Percentiles rank a stretch among this genome's conserved stretches.
Evolutionary conservation across 2,329 filamentous ascomycete genomes (phyloP).

Genomic region (Neonectria faginata): DNA sequence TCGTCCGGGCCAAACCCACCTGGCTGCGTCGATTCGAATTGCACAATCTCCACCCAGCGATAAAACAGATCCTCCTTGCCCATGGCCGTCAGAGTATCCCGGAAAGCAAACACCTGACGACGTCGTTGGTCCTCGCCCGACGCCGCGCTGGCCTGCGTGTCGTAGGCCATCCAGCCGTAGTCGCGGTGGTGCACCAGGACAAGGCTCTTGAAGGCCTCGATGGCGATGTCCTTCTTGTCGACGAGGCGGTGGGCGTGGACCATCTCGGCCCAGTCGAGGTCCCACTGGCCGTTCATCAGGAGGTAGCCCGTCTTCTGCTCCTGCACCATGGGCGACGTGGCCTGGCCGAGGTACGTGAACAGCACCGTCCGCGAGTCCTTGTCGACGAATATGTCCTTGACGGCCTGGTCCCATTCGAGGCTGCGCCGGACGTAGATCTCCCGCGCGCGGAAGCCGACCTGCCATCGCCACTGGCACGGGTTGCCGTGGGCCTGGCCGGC

Average conservation of each 20-base stretch:
- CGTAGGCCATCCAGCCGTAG: slow-evolving; percentile 72
- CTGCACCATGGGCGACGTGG: slow-evolving; percentile 75
- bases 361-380: slow-evolving; percentile 67
- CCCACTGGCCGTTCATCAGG: slow-evolving; percentile 86
- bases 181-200: slow-evolving; percentile 77
- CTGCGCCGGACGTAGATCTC: slow-evolving; percentile 87
- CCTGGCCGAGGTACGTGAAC: slow-evolving; percentile 72
- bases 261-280: slow-evolving; percentile 89
- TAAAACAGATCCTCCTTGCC: slow-evolving; percentile 93
- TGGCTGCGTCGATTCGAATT: slow-evolving; percentile 84
- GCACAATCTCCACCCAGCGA: slow-evolving; percentile 91
- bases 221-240: slow-evolving; percentile 67
- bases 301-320: slow-evolving; percentile 87
- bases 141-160: slow-evolving; percentile 68
- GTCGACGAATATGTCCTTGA: slow-evolving; percentile 66
- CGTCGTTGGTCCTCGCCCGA: slow-evolving; percentile 71
- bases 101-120: slow-evolving; percentile 83
- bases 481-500: slow-evolving; percentile 67
- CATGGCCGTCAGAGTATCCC: slow-evolving; percentile 77
- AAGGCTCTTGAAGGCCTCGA: slow-evolving; percentile 77
- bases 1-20: slow-evolving; percentile 82
- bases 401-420: slow-evolving; percentile 74
- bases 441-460: slow-evolving; percentile 78
- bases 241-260: slow-evolving; percentile 76
- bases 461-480: slow-evolving; percentile 79